phyloP scores from a whole-genome alignment of 257 asterid species.

The Paulownia fortunei region DNA sequence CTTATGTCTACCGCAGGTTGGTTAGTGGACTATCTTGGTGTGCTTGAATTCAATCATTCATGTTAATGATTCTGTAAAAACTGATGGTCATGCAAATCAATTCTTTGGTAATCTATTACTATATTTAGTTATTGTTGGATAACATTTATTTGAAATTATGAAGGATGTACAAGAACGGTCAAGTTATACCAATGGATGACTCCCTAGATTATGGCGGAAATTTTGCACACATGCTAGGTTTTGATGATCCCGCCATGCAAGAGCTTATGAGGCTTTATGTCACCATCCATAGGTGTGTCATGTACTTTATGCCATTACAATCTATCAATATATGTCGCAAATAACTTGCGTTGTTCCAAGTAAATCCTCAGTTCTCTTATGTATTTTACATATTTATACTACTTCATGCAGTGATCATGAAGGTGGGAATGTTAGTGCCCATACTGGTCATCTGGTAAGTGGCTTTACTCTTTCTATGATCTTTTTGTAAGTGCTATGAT shows the following conservation, averaged over 20 bases:
- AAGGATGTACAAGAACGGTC: conserved; percentile 90
- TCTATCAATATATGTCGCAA: conserved; percentile 4
- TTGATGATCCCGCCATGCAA: conserved; percentile 82
- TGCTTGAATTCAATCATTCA: conserved; percentile 24
- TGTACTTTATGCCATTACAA: conserved; percentile 15
- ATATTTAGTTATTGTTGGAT: conserved; percentile 18
- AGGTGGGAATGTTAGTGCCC: conserved; percentile 99
- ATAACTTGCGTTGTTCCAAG: neutral
- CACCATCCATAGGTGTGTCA: conserved; percentile 83
- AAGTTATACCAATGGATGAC: conserved; percentile 73
- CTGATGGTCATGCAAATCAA: neutral
- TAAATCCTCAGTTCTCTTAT: conserved; percentile 4
- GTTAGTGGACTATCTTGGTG: conserved; percentile 28
- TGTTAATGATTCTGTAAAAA: neutral
- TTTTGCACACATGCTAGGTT: conserved; percentile 97
- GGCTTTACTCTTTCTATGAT: conserved; percentile 15
- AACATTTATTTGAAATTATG: conserved; percentile 43
- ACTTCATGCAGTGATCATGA: conserved; percentile 86
- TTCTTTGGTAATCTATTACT: neutral
- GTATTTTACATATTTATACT: conserved; percentile 24
- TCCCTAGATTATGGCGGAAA: conserved; percentile 95
- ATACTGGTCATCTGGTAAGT: conserved; percentile 98
- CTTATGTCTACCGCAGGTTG: conserved; percentile 96
- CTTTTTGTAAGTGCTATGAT: conserved; percentile 22
- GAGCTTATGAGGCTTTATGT: conserved; percentile 98